Percentiles rank a stretch among this genome's conserved stretches.
phyloP scores from a whole-genome alignment of 2,329 filamentous ascomycete species.

The Epichloe sylvatica region DNA sequence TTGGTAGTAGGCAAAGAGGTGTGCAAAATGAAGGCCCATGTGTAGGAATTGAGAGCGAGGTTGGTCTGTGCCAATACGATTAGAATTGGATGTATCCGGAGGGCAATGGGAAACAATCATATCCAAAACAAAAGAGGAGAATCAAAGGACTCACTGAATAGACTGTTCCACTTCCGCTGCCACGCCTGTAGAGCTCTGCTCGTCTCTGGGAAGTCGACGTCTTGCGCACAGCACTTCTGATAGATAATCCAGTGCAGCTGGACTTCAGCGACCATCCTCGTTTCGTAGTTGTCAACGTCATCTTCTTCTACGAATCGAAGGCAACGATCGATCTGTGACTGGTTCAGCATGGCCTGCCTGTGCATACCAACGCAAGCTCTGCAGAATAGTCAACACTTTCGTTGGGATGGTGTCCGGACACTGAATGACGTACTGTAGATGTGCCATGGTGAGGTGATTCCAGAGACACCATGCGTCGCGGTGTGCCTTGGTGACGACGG shows the following conservation, averaged over 20 bases:
- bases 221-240: constrained; percentile 7
- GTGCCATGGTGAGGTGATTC: constrained; percentile 16
- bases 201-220: constrained; percentile 4
- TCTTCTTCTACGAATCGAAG: constrained; percentile 5
- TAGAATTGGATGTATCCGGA: background rate
- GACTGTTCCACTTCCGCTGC: constrained; percentile 10
- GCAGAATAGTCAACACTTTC: background rate
- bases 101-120: background rate
- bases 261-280: constrained; percentile 16
- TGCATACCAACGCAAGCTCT: constrained; percentile 16
- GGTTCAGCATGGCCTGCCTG: constrained; percentile 10
- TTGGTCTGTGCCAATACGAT: constrained; percentile 9
- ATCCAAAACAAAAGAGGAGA: no score
- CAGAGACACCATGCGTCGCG: constrained; percentile 13
- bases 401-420: no score
- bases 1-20: constrained; percentile 13
- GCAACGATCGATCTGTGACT: constrained; percentile 12
- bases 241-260: constrained; percentile 17
- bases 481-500: background rate
- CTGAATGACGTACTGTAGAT: constrained; percentile 13
- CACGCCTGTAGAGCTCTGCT: constrained; percentile 9
- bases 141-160: constrained; percentile 7
- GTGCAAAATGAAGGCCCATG: constrained; percentile 17
- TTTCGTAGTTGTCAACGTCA: constrained; percentile 12
- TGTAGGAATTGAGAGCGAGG: constrained; percentile 17